These are phyloP conservation scores for Ascocoryne sarcoides DNA, from an alignment of 2,329 filamentous ascomycete species.

Conservation along the genomic window DNA sequence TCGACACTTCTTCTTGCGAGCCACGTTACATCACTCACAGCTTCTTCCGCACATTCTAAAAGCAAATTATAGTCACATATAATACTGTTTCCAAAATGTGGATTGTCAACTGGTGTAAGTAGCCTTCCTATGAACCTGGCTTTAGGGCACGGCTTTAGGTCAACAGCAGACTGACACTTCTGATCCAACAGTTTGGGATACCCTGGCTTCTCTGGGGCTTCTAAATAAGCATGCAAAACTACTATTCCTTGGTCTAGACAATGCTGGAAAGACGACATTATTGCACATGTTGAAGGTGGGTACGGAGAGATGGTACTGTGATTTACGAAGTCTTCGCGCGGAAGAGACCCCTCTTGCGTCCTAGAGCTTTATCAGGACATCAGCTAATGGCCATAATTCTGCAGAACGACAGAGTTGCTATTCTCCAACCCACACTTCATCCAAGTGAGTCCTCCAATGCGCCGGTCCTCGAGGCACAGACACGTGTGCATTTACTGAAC, in stretches of 20 bases:
- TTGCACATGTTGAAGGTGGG: constrained; percentile 91
- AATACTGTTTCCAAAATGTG: constrained; percentile 74
- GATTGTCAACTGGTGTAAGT: constrained; percentile 93
- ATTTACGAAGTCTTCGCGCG: neutral
- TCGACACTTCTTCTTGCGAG: neutral
- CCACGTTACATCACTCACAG: neutral
- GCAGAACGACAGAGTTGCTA: constrained; percentile 85
- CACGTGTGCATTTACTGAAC: constrained; percentile 20
- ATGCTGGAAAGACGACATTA: constrained; percentile 89
- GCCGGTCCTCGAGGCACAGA: constrained; percentile 1
- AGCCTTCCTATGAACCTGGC: constrained; percentile 2
- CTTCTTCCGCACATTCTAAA: too few relatives aligned
- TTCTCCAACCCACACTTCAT: constrained; percentile 83
- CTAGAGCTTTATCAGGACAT: constrained; percentile 1
- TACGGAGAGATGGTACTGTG: constrained; percentile 8
- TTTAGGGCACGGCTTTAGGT: neutral
- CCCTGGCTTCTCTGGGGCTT: constrained; percentile 77
- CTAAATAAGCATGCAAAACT: constrained; percentile 96
- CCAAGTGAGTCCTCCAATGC: constrained; percentile 50
- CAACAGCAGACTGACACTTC: too few relatives aligned
- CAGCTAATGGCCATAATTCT: constrained; percentile 12
- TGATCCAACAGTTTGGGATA: constrained; percentile 63
- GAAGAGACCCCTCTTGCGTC: neutral
- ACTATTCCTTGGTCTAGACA: constrained; percentile 86
- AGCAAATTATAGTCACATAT: too few relatives aligned